These are phyloP conservation scores for Parsonsia alboflavescens DNA, from an alignment of 257 asterid species.

Conservation along the genomic window DNA sequence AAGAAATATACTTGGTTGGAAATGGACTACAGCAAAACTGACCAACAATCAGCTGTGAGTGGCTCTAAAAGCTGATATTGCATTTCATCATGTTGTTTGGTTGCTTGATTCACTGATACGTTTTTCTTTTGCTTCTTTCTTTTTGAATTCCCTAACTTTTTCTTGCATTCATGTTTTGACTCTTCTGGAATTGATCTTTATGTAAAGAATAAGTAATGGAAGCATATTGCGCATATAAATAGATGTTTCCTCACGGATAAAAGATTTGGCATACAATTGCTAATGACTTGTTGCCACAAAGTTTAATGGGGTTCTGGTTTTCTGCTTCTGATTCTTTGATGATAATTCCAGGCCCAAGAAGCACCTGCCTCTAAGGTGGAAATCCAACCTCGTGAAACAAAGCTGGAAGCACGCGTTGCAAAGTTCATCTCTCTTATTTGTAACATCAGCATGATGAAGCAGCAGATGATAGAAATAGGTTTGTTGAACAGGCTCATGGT, in stretches of 20 bases:
- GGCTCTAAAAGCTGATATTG: conserved; percentile 16
- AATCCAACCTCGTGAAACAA: conserved; percentile 56
- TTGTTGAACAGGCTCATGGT: conserved; percentile 10
- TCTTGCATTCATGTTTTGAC: too few species aligned
- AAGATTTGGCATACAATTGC: background rate
- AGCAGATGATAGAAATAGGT: conserved; percentile 98
- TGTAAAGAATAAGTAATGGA: background rate
- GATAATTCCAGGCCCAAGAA: conserved; percentile 39
- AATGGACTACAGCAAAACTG: conserved; percentile 78
- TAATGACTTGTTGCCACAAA: background rate
- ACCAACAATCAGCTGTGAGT: conserved; percentile 55
- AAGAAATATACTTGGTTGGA: conserved; percentile 76
- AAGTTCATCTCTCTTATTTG: conserved; percentile 86
- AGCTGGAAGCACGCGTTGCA: conserved; percentile 71
- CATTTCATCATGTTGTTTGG: conserved; percentile 10
- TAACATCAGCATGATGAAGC: conserved; percentile 89
- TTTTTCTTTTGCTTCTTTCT: conserved; percentile 1
- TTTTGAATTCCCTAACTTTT: background rate
- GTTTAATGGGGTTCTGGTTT: background rate
- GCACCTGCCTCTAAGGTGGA: conserved; percentile 24
- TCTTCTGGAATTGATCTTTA: background rate
- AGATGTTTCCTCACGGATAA: too few species aligned
- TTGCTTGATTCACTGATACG: background rate
- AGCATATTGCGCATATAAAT: background rate
- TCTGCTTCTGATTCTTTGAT: conserved; percentile 12